These are phyloP conservation scores for Pulveroboletus sp. DNA, from an alignment of 768 basidiomycete genomes.

Conservation along the genomic window DNA sequence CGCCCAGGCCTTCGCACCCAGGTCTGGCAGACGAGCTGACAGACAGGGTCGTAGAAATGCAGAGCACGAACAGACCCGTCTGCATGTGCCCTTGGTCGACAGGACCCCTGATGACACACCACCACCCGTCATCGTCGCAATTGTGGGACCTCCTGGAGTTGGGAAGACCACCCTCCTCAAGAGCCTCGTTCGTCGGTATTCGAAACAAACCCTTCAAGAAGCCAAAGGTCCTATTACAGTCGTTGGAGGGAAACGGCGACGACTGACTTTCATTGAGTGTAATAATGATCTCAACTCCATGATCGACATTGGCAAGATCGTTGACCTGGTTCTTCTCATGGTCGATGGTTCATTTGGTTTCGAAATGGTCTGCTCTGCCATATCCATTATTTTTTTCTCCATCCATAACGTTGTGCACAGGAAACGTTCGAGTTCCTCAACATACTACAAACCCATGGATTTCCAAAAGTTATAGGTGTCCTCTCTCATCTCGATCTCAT, in stretches of 20 bases:
- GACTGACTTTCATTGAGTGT: conserved; percentile 96
- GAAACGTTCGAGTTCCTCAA: conserved; percentile 99
- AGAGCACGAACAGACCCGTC: conserved; percentile 88
- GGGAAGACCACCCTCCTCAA: conserved; percentile 95
- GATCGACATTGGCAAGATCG: conserved; percentile 97
- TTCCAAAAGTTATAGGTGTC: conserved; percentile 96
- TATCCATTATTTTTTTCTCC: not conserved
- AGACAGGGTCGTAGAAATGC: conserved; percentile 84
- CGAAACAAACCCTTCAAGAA: conserved; percentile 88
- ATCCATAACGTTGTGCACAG: conserved; percentile 36
- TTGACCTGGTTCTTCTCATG: conserved; percentile 94
- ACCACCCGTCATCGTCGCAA: conserved; percentile 89
- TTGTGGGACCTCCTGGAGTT: conserved; percentile 95
- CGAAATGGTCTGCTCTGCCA: conserved; percentile 76
- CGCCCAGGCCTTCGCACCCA: conserved; percentile 79
- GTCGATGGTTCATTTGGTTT: conserved; percentile 97
- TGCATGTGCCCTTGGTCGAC: conserved; percentile 95
- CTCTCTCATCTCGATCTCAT: conserved; percentile 96
- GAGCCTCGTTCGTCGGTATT: conserved; percentile 84
- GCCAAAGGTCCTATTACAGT: conserved; percentile 93
- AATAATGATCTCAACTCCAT: conserved; percentile 97
- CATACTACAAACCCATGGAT: conserved; percentile 93
- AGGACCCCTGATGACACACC: conserved; percentile 88
- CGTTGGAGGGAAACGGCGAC: conserved; percentile 85
- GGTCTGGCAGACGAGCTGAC: conserved; percentile 86